phyloP scores from a whole-genome alignment of 2,329 filamentous ascomycete species.

The Torrubiella hemipterigena region DNA sequence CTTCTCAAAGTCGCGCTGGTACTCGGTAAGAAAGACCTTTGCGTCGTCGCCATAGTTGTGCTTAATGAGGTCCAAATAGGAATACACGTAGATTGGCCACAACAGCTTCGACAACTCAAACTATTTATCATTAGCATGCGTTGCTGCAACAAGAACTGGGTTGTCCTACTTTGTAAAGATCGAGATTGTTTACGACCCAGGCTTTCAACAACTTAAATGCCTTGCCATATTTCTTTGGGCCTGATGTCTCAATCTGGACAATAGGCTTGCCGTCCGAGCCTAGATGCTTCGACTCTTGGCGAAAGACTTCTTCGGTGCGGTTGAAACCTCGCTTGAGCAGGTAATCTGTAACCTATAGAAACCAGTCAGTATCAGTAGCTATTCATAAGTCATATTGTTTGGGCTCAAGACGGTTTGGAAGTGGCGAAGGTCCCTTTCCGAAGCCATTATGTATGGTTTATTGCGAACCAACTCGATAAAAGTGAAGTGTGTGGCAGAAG shows the following conservation, averaged over 20 bases:
- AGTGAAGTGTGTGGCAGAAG: too few relatives aligned
- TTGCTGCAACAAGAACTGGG: slow-evolving; percentile 4
- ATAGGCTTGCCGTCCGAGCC: slow-evolving; percentile 72
- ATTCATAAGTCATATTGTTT: too few relatives aligned
- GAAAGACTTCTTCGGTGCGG: slow-evolving; percentile 81
- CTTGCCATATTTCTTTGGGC: slow-evolving; percentile 65
- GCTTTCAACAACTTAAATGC: slow-evolving; percentile 62
- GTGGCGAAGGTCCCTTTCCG: too few relatives aligned
- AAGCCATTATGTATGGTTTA: too few relatives aligned
- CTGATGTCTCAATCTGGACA: slow-evolving; percentile 53
- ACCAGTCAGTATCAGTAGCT: too few relatives aligned
- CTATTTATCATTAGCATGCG: slow-evolving; percentile 26
- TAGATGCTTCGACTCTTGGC: slow-evolving; percentile 77
- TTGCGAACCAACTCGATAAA: too few relatives aligned
- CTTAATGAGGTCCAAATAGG: slow-evolving; percentile 67
- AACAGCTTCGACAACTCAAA: slow-evolving; percentile 79
- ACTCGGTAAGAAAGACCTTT: slow-evolving; percentile 58
- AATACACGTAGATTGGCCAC: slow-evolving; percentile 93
- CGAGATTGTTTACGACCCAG: slow-evolving; percentile 86
- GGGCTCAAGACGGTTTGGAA: too few relatives aligned
- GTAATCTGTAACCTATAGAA: slow-evolving; percentile 69
- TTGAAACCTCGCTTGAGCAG: slow-evolving; percentile 91
- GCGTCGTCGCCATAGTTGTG: slow-evolving; percentile 62
- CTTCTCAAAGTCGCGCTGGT: slow-evolving; percentile 58
- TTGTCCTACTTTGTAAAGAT: slow-evolving; percentile 70